A percentile compares a stretch with the other conserved stretches of the same genome.
phyloP scores from a whole-genome alignment of 441 rosid species.

The Biscutella auriculata region DNA sequence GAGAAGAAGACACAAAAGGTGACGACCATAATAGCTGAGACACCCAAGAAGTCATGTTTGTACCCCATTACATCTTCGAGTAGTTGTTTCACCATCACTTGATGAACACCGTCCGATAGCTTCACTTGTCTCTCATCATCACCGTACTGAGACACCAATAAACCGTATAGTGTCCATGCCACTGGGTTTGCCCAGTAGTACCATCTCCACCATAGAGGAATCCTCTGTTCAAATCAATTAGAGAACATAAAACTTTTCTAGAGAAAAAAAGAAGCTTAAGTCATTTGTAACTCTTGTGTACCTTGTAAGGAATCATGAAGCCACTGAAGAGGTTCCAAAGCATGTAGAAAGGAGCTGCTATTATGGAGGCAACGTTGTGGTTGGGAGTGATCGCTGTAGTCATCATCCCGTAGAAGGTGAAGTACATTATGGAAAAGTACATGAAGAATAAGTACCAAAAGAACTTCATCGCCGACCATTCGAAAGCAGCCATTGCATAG shows the following conservation, averaged over 20 bases:
- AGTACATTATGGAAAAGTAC: constrained; percentile 83
- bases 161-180: constrained; percentile 90
- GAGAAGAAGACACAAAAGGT: constrained; percentile 60
- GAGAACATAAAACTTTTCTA: background rate
- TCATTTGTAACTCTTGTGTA: background rate
- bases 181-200: constrained; percentile 97
- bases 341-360: constrained; percentile 94
- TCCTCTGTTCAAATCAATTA: constrained; percentile 47
- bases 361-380: constrained; percentile 81
- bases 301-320: constrained; percentile 82
- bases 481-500: constrained; percentile 84
- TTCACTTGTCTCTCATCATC: constrained; percentile 38
- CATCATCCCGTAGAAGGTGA: constrained; percentile 99
- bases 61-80: constrained; percentile 53
- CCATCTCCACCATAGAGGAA: constrained; percentile 99
- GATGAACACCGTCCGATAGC: constrained; percentile 45
- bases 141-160: constrained; percentile 71
- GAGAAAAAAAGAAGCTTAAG: background rate
- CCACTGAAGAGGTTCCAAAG: constrained; percentile 99
- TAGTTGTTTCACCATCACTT: constrained; percentile 37
- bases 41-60: constrained; percentile 63
- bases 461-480: constrained; percentile 75
- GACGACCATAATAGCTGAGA: constrained; percentile 67
- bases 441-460: constrained; percentile 89
- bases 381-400: constrained; percentile 93